Percentiles rank a stretch among this genome's conserved stretches.
Evolutionary conservation across 257 asterid genomes (phyloP).

Genomic region (Eucommia ulmoides): DNA sequence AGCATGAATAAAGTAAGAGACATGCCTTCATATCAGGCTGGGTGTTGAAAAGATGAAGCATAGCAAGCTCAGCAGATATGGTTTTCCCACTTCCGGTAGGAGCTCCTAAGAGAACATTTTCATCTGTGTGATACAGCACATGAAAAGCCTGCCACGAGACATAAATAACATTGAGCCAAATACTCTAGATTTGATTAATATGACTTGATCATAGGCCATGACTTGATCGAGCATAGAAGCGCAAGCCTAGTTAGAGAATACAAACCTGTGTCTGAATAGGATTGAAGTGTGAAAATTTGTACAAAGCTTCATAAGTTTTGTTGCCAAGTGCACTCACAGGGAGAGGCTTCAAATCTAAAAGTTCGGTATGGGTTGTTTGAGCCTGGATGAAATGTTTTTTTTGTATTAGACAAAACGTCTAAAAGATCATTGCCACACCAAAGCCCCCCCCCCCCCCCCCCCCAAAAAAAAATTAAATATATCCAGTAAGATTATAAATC

Average conservation of each 20-base stretch:
- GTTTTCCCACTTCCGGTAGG: conserved; percentile 99
- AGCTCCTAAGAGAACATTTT: conserved; percentile 95
- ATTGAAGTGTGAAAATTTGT: conserved; percentile 83
- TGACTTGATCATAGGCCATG: conserved; percentile 3
- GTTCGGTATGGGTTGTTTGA: conserved; percentile 84
- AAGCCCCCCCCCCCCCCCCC: too few relatives aligned
- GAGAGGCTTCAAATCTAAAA: conserved; percentile 91
- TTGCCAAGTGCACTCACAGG: conserved; percentile 94
- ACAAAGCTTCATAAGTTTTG: conserved; percentile 67
- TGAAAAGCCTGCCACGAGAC: conserved; percentile 75
- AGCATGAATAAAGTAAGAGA: background rate
- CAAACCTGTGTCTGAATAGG: conserved; percentile 98
- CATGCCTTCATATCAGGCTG: conserved; percentile 98
- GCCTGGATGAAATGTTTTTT: conserved; percentile 37
- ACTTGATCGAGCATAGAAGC: too few relatives aligned
- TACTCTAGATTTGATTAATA: conserved; percentile 6
- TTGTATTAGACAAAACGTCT: background rate
- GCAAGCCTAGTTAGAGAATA: too few relatives aligned
- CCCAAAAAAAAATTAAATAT: too few relatives aligned
- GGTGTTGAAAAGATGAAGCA: conserved; percentile 80
- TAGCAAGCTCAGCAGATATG: conserved; percentile 98
- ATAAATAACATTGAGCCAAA: conserved; percentile 16
- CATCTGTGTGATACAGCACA: conserved; percentile 77
- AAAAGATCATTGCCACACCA: too few relatives aligned
- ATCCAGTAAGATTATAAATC: too few relatives aligned